Conservation (phyloP, 2,329 filamentous ascomycete species). For the Colletotrichum truncatum region DNA sequence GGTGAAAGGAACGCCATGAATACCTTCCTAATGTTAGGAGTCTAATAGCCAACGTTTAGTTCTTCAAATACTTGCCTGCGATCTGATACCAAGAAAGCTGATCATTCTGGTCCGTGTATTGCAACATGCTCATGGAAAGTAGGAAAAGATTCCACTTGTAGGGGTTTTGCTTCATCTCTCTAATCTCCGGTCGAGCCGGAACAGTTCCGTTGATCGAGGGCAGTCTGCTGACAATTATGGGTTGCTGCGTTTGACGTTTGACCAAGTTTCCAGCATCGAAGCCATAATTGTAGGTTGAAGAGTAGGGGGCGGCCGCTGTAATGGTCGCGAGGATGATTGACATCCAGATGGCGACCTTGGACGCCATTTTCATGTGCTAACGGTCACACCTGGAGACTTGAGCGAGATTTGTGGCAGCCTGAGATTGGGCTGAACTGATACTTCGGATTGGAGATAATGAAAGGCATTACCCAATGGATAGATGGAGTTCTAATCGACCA, state of each 20-base stretch:
- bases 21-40: conserved; percentile 58
- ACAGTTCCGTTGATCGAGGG: conserved; percentile 50
- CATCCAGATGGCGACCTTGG: background rate
- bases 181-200: conserved; percentile 71
- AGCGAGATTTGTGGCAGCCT: background rate
- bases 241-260: conserved; percentile 48
- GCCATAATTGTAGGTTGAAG: conserved; percentile 59
- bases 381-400: background rate
- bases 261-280: conserved; percentile 49
- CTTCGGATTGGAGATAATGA: no score
- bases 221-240: conserved; percentile 54
- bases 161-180: conserved; percentile 68
- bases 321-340: background rate
- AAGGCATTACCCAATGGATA: no score
- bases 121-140: conserved; percentile 77
- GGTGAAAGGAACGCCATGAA: conserved; percentile 79
- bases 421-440: background rate
- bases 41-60: background rate
- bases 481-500: no score
- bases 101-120: conserved; percentile 69
- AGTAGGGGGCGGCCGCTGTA: background rate
- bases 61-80: conserved; percentile 72
- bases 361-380: background rate
- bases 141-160: conserved; percentile 82
- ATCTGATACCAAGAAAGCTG: conserved; percentile 82